Percentiles rank a stretch among this genome's conserved stretches.
Evolutionary conservation across 257 asterid genomes (phyloP).

Genomic region (Solanum pimpinellifolium): DNA sequence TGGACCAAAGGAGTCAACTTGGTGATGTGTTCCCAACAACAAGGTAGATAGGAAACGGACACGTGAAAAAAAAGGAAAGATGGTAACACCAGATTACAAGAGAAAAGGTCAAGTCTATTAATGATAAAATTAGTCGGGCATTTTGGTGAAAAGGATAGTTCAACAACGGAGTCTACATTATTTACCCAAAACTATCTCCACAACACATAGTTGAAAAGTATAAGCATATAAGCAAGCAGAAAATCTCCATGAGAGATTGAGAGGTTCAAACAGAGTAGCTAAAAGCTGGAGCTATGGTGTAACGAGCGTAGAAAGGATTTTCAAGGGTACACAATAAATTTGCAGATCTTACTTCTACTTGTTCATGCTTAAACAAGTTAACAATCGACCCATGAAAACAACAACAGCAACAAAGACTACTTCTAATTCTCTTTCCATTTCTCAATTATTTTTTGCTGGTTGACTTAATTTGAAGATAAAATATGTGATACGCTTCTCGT

Average conservation of each 20-base stretch:
- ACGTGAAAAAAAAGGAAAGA: neutral
- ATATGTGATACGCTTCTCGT: neutral
- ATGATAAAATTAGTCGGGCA: neutral
- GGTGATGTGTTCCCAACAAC: neutral
- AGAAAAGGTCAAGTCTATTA: neutral
- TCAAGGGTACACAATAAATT: neutral
- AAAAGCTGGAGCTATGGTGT: neutral
- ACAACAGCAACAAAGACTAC: neutral
- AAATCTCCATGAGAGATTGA: neutral
- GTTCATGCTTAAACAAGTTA: neutral
- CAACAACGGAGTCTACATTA: neutral
- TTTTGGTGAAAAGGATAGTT: neutral
- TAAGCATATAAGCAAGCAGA: neutral
- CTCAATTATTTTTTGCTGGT: neutral
- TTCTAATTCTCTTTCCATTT: neutral
- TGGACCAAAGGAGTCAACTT: neutral
- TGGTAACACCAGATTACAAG: neutral
- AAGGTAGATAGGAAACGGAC: neutral
- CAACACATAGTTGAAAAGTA: neutral
- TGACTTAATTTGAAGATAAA: neutral
- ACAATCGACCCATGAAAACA: neutral
- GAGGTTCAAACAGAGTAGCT: neutral
- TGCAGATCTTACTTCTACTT: neutral
- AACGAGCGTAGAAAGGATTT: neutral
- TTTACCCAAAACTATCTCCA: neutral